A percentile compares a stretch with the other conserved stretches of the same genome.
phyloP scores from a whole-genome alignment of 2,329 filamentous ascomycete species.

The Hymenoscyphus scutula region DNA sequence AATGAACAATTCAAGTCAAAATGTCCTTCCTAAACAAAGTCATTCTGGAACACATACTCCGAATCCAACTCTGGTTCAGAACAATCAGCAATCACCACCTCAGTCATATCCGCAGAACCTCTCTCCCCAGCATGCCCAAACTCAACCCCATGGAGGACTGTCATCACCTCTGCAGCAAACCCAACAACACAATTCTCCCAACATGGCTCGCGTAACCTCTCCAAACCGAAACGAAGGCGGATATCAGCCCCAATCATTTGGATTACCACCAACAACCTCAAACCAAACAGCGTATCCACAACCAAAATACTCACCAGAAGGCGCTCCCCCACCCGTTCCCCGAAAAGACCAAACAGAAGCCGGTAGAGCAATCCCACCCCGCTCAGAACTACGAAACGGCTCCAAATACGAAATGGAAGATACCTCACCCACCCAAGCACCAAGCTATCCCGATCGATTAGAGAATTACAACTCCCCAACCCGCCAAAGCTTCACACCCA shows the following conservation, averaged over 20 bases:
- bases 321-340: constrained; percentile 8
- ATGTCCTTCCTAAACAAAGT: constrained; percentile 8
- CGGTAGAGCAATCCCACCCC: constrained; percentile 20
- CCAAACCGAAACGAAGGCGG: constrained; percentile 1
- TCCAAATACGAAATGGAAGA: constrained; percentile 12
- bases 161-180: neutral
- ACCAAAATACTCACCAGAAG: neutral
- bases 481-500: neutral
- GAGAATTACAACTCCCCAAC: constrained; percentile 15
- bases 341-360: constrained; percentile 14
- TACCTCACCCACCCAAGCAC: constrained; percentile 6
- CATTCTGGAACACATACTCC: neutral
- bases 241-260: neutral
- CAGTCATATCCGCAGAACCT: neutral
- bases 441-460: constrained; percentile 12
- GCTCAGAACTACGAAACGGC: constrained; percentile 15
- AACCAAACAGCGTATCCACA: neutral
- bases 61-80: neutral
- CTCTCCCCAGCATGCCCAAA: neutral
- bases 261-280: neutral
- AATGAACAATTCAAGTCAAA: constrained; percentile 10
- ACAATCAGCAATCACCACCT: neutral
- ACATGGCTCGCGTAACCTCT: neutral
- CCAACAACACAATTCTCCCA: neutral
- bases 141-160: neutral